Percentiles rank a stretch among this genome's conserved stretches.
These are phyloP conservation scores for Hypsizygus ulmarius DNA, from an alignment of 1,284 basidiomycete species.

Conservation along the genomic window DNA sequence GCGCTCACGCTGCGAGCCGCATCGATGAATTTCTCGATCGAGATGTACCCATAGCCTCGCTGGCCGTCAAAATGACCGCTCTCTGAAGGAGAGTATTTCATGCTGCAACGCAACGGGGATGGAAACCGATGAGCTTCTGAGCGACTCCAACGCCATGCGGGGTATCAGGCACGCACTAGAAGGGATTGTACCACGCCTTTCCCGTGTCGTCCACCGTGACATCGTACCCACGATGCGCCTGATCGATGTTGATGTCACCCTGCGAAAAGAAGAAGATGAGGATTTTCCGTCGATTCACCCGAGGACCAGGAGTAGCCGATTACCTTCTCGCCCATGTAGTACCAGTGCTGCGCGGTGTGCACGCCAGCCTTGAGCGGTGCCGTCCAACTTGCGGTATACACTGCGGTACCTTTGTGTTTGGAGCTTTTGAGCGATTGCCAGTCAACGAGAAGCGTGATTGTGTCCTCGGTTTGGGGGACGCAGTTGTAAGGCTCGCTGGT, in stretches of 20 bases:
- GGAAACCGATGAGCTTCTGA: constrained; percentile 9
- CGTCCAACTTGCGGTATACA: constrained; percentile 92
- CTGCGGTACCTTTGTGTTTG: constrained; percentile 73
- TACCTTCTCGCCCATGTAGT: constrained; percentile 91
- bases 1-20: constrained; percentile 77
- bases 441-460: constrained; percentile 91
- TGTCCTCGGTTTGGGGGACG: constrained; percentile 85
- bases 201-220: constrained; percentile 81
- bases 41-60: constrained; percentile 87
- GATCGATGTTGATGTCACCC: constrained; percentile 91
- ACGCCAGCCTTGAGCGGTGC: constrained; percentile 75
- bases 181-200: constrained; percentile 84
- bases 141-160: background rate
- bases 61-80: constrained; percentile 92
- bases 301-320: constrained; percentile 15
- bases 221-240: constrained; percentile 91
- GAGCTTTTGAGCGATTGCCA: constrained; percentile 78
- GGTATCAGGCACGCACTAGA: constrained; percentile 64
- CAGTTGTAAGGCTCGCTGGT: constrained; percentile 84
- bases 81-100: constrained; percentile 92
- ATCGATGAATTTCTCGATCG: constrained; percentile 90
- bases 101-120: constrained; percentile 43
- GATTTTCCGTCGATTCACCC: background rate
- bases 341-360: constrained; percentile 90
- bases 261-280: constrained; percentile 26